Base-by-base conservation (phyloP, 441 rosid species). In the Mallotus japonicus region DNA sequence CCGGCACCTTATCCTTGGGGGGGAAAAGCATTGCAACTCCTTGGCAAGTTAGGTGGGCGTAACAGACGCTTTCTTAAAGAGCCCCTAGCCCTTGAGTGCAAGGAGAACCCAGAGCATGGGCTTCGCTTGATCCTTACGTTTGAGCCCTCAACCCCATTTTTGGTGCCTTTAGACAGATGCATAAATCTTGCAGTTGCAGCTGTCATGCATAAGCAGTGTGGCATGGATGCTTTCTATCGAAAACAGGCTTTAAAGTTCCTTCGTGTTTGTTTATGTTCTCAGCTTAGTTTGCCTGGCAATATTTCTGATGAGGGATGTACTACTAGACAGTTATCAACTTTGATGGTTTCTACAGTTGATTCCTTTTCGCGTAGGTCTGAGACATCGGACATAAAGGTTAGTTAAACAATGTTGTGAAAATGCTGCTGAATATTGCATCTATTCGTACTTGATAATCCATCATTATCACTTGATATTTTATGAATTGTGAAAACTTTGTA, bases 11-110 rank as follows among this genome's bases (percentile, higher is more conserved):
- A 93, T 79, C 97, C 96, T 54, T 93, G 97, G 97, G 97, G 99
- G 77, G 91, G 88, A 67, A 96, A 87, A 82, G 92, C 97, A 1
- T 79, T 93, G 83, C 99, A 92, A 84, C 89, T 96, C 40, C 93
- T 96, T 42, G 99, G 99, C 76, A 96, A 96, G 85, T 84, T 96
- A 84, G 99, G 99, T 79, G 99, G 98, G 78, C 97, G 95, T 67
- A 96, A 93, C 67, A 82, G 99, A 65, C 86, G 97, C 53, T 96
- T 96, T 83, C 90, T 96, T 69, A 93, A 93, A 86, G 98, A 93
- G 80, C 97, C 99, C 44, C 90, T 96, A 73, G 90, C 96, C 65
- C 96, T 96, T 57, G 99, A 96, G 79, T 96, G 98, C 87, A 93
- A 96, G 83, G 99, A 96, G 83, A 92, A 96, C 70, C 97, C 98